Percentiles rank a stretch among this genome's conserved stretches.
phyloP scores from a whole-genome alignment of 2,329 filamentous ascomycete genomes.

The Phaeoacremonium minimum region DNA sequence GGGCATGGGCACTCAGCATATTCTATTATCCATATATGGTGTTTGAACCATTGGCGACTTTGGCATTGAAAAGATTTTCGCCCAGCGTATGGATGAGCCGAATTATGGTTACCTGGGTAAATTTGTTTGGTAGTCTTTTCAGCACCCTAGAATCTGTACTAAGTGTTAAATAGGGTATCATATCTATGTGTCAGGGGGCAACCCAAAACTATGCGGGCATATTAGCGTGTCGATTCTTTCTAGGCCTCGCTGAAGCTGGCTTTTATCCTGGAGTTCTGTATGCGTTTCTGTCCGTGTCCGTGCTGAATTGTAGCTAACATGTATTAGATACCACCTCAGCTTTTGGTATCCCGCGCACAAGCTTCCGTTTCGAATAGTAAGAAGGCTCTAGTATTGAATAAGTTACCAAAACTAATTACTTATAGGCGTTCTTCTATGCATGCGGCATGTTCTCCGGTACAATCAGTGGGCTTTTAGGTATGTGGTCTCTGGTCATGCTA shows the following conservation, averaged over 20 bases:
- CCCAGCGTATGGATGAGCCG: conserved; percentile 18
- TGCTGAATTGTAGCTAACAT: no score
- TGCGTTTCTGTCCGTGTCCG: no score
- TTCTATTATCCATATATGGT: conserved; percentile 21
- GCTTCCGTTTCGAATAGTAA: conserved; percentile 22
- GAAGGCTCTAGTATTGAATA: not conserved
- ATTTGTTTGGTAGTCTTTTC: not conserved
- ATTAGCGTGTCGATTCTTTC: conserved; percentile 18
- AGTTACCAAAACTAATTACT: not conserved
- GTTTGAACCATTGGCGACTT: conserved; percentile 16
- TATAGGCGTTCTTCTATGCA: conserved; percentile 23
- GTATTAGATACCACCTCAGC: conserved; percentile 17
- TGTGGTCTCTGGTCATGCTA: not conserved
- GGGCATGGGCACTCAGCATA: conserved; percentile 17
- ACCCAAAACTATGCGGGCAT: conserved; percentile 18
- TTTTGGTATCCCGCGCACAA: conserved; percentile 26
- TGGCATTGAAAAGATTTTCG: conserved; percentile 15
- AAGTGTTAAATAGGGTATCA: conserved; percentile 6
- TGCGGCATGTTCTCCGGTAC: conserved; percentile 25
- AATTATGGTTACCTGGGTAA: conserved; percentile 19
- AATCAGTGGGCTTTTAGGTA: conserved; percentile 20
- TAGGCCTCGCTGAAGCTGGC: conserved; percentile 20
- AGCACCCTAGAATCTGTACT: not conserved
- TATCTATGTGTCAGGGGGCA: conserved; percentile 17
- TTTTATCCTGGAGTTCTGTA: conserved; percentile 21